These are phyloP conservation scores for Datura wrightii DNA, from an alignment of 257 asterid species.

Conservation along the genomic window DNA sequence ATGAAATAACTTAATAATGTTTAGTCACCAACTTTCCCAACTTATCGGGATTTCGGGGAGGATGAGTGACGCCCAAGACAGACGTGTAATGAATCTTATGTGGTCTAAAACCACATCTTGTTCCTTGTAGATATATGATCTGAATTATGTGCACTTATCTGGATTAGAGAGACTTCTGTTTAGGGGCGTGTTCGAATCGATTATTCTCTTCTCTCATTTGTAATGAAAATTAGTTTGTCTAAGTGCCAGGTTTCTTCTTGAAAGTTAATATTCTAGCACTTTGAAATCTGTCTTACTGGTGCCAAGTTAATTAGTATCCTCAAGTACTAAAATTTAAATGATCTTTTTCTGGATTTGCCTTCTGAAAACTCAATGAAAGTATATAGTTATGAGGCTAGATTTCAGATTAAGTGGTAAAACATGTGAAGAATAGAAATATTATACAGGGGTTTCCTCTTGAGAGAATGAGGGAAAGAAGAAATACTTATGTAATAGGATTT, in stretches of 20 bases:
- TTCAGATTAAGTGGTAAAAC: neutral
- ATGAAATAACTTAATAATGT: constrained; percentile 43
- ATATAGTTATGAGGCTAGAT: no score
- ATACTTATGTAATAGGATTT: neutral
- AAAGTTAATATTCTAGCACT: neutral
- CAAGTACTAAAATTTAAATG: neutral
- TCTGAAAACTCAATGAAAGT: no score
- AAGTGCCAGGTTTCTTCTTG: neutral
- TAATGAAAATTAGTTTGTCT: neutral
- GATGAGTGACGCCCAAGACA: constrained; percentile 25
- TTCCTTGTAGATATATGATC: constrained; percentile 36
- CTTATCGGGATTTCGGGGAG: constrained; percentile 34
- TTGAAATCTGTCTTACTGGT: neutral
- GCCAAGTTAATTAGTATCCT: neutral
- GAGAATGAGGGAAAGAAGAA: neutral
- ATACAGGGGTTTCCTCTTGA: no score
- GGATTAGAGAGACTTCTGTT: neutral
- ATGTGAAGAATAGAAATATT: no score
- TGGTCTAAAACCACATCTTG: neutral
- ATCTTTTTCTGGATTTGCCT: no score
- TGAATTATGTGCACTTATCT: constrained; percentile 12
- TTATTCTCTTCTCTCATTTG: neutral
- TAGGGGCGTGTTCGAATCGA: neutral
- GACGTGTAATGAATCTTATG: constrained; percentile 13
- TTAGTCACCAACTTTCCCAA: neutral